Base-by-base conservation (phyloP, 2,329 filamentous ascomycete genomes). In the Paraconiothyrium sp. region DNA sequence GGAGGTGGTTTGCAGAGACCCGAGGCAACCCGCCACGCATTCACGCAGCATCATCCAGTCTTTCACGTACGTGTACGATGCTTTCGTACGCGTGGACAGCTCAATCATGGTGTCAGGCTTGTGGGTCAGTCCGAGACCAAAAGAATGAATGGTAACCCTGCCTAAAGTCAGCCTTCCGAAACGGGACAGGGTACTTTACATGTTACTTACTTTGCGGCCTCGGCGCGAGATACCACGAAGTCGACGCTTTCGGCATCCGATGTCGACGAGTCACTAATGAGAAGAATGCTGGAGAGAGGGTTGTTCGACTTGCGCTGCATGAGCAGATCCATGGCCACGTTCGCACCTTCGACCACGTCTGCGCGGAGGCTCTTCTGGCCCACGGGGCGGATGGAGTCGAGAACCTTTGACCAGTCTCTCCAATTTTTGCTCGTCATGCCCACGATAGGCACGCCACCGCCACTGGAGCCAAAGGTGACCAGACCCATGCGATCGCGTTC, bases 41-140 rank as follows among this genome's bases (percentile, higher is more conserved):
- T 99, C 95, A 32, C 95, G 90, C 39, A 99, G 86, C 94, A 98
- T 99, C 94, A 98, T 98, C 95, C 95, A 99, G 78, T 99, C 95
- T 81, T 98, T 99, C 69, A 99, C 94, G 73, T 98, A 99, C 1
- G 93, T 96, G 75, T 98, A 99, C 1, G 93, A 96, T 4, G 94
- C 95, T 81, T 98, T 99, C 3, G 95, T 99, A 63, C 93, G 88
- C 7, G 92, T 95, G 0, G 95, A 98, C 13, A 99, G 84, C 80
- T 98, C 94, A 65, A 99, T 97, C 93, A 99, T 97, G 0, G 94
- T 97, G 76, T 99, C 95, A 5, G 95, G 95, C 80, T 98, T 98
- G 80, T 99, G 95, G 0, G 94, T 98, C 83, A 97, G 89, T 55
- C 95, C 95, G 20, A 99, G 86, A 37, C 95, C 95, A 71, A 99